A percentile compares a stretch with the other conserved stretches of the same genome.
phyloP scores from a whole-genome alignment of 306 rosid genomes.

The Lithocarpus polystachyus region DNA sequence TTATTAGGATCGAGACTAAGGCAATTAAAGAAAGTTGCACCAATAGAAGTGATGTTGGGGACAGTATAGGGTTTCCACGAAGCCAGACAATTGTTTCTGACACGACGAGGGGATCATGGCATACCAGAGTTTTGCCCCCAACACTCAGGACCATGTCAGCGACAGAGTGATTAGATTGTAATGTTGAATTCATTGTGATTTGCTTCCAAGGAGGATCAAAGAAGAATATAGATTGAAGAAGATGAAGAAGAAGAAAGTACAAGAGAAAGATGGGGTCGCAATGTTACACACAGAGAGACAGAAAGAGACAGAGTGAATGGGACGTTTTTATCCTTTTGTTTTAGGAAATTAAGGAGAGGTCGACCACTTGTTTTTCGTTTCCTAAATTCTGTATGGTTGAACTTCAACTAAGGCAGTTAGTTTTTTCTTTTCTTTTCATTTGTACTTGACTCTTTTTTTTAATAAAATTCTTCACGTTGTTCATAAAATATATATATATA shows the following conservation, averaged over 20 bases:
- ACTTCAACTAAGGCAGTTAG: constrained; percentile 28
- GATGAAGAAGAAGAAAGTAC: neutral
- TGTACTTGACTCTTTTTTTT: too few relatives aligned
- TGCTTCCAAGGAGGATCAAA: neutral
- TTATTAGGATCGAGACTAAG: constrained; percentile 27
- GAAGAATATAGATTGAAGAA: neutral
- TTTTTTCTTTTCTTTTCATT: too few relatives aligned
- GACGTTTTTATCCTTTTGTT: too few relatives aligned
- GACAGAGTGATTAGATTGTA: neutral
- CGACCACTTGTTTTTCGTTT: constrained; percentile 7
- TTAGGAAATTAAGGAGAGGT: too few relatives aligned
- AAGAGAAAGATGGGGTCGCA: neutral
- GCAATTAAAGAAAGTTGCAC: constrained; percentile 46
- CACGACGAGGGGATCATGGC: constrained; percentile 30
- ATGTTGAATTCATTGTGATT: neutral
- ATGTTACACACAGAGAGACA: neutral
- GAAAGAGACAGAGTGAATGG: neutral
- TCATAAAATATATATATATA: too few relatives aligned
- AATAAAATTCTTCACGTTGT: too few relatives aligned
- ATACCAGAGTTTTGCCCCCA: constrained; percentile 34
- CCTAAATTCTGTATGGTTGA: constrained; percentile 20
- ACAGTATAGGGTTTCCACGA: constrained; percentile 27
- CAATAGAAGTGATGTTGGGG: constrained; percentile 49
- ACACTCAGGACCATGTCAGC: neutral
- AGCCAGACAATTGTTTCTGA: constrained; percentile 9